phyloP scores from a whole-genome alignment of 352 stramenopile genomes.

The Saprolegnia diclina region DNA sequence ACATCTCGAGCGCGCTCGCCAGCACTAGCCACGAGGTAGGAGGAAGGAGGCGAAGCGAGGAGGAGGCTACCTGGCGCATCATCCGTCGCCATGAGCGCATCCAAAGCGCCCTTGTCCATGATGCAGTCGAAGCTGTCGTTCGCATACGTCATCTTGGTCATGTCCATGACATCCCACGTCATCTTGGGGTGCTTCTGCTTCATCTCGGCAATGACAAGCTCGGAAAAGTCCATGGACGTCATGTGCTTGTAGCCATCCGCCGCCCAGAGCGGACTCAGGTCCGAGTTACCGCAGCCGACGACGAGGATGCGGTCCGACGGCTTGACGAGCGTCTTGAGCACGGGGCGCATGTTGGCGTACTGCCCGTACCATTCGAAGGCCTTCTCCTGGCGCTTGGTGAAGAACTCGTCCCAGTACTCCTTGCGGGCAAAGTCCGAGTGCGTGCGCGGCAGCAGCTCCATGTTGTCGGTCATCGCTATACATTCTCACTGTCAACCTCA shows the following conservation, averaged over 20 bases:
- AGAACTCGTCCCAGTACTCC: constrained; percentile 73
- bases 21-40: constrained; percentile 26
- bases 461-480: constrained; percentile 6
- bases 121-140: constrained; percentile 60
- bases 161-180: constrained; percentile 72
- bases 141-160: constrained; percentile 54
- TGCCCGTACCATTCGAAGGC: constrained; percentile 81
- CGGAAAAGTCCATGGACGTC: constrained; percentile 69
- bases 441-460: constrained; percentile 39
- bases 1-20: constrained; percentile 50
- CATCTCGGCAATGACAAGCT: constrained; percentile 73
- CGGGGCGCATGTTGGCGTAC: constrained; percentile 39
- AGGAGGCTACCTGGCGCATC: constrained; percentile 24
- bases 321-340: constrained; percentile 39
- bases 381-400: constrained; percentile 55
- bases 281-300: constrained; percentile 75
- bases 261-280: constrained; percentile 52
- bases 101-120: constrained; percentile 76
- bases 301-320: constrained; percentile 49
- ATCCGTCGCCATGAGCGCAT: constrained; percentile 55
- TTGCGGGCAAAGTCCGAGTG: constrained; percentile 61
- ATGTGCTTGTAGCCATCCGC: constrained; percentile 51
- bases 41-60: not conserved
- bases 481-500: constrained; percentile 9
- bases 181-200: constrained; percentile 48